phyloP scores from a whole-genome alignment of 805 yeast genomes.

The Metschnikowia matae region DNA sequence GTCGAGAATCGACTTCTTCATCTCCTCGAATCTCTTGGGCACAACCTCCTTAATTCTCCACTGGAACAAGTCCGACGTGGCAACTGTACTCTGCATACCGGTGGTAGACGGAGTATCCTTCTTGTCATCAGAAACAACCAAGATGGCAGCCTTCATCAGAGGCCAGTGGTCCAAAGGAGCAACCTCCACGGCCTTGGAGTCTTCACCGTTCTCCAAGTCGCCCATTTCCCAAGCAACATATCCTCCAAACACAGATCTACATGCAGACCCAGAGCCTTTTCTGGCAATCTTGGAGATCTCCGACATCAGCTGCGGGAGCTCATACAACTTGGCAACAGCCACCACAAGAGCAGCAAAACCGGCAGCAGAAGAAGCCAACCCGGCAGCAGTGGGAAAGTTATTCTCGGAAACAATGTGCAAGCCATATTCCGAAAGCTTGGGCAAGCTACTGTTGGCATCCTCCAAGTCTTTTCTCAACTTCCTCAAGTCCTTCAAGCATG shows the following conservation, averaged over 20 bases:
- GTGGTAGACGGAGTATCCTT: constrained; percentile 93
- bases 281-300: constrained; percentile 92
- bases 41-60: constrained; percentile 78
- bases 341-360: constrained; percentile 95
- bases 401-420: constrained; percentile 87
- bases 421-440: constrained; percentile 58
- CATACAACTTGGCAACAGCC: constrained; percentile 80
- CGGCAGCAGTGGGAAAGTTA: constrained; percentile 99
- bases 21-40: constrained; percentile 76
- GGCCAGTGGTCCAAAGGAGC: constrained; percentile 90
- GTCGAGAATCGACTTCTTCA: constrained; percentile 71
- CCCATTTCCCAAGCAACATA: constrained; percentile 99
- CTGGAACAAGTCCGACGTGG: constrained; percentile 80
- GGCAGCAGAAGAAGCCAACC: constrained; percentile 96
- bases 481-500: constrained; percentile 76
- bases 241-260: constrained; percentile 96
- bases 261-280: constrained; percentile 98
- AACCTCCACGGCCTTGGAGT: constrained; percentile 90
- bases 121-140: constrained; percentile 89
- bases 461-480: constrained; percentile 61
- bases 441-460: constrained; percentile 46
- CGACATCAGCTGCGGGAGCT: constrained; percentile 79
- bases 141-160: constrained; percentile 78
- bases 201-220: constrained; percentile 63
- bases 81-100: constrained; percentile 95